phyloP scores from a whole-genome alignment of 1,139 yeast species.

The Kodamaea derodonti region DNA sequence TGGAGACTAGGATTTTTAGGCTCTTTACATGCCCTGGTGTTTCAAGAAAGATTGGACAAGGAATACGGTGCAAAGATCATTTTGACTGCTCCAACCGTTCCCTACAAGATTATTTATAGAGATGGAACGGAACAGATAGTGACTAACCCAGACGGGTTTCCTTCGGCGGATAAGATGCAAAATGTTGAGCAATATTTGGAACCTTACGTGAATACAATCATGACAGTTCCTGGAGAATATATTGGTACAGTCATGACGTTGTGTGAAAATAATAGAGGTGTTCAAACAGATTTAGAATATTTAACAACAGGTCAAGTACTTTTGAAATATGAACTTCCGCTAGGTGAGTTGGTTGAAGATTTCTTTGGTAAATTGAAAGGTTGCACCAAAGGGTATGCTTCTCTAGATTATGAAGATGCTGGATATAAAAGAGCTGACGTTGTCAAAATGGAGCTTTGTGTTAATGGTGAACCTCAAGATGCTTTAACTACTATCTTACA shows the following conservation, averaged over 20 bases:
- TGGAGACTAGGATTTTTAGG: slow-evolving; percentile 97
- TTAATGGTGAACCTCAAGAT: slow-evolving; percentile 87
- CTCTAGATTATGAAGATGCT: slow-evolving; percentile 90
- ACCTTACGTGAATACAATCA: slow-evolving; percentile 86
- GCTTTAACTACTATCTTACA: slow-evolving; percentile 92
- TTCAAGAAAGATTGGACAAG: slow-evolving; percentile 83
- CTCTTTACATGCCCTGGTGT: slow-evolving; percentile 91
- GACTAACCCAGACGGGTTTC: slow-evolving; percentile 92
- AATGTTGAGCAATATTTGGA: slow-evolving; percentile 66
- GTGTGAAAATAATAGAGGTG: slow-evolving; percentile 81
- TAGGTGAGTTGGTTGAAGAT: slow-evolving; percentile 89
- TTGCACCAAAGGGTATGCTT: slow-evolving; percentile 86
- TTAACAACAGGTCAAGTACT: slow-evolving; percentile 79
- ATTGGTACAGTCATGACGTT: slow-evolving; percentile 81
- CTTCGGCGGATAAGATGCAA: slow-evolving; percentile 46
- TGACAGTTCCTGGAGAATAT: slow-evolving; percentile 89
- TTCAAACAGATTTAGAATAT: slow-evolving; percentile 75
- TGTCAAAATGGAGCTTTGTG: slow-evolving; percentile 82
- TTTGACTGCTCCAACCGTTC: slow-evolving; percentile 95
- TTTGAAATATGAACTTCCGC: slow-evolving; percentile 74
- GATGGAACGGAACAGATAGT: slow-evolving; percentile 65
- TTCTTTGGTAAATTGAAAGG: slow-evolving; percentile 93
- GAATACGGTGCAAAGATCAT: slow-evolving; percentile 93
- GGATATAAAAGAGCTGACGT: slow-evolving; percentile 81
- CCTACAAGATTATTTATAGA: slow-evolving; percentile 66